phyloP scores from a whole-genome alignment of 2,329 filamentous ascomycete genomes.

The Xylaria multiplex region DNA sequence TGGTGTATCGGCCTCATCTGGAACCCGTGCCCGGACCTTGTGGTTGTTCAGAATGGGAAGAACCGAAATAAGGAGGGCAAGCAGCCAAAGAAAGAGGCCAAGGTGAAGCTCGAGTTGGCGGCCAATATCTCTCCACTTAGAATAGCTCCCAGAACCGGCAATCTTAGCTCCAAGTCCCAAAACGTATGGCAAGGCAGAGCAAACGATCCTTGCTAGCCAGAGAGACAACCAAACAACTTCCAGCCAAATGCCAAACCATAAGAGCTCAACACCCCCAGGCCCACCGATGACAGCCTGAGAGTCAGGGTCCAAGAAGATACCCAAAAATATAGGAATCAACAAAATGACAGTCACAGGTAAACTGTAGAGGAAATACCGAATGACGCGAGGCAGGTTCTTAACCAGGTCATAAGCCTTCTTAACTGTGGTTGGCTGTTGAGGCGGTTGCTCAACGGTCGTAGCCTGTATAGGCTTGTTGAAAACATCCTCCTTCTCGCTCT shows the following conservation, averaged over 20 bases:
- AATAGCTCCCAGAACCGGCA: slow-evolving; percentile 82
- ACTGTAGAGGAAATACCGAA: slow-evolving; percentile 79
- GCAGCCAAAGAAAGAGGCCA: slow-evolving; percentile 90
- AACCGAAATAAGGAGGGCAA: slow-evolving; percentile 87
- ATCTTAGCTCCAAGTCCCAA: slow-evolving; percentile 70
- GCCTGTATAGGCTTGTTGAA: slow-evolving; percentile 46
- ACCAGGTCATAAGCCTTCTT: slow-evolving; percentile 70
- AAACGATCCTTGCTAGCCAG: slow-evolving; percentile 75
- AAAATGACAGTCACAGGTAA: slow-evolving; percentile 71
- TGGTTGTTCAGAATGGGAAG: slow-evolving; percentile 78
- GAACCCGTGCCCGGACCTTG: slow-evolving; percentile 51
- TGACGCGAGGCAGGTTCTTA: slow-evolving; percentile 65
- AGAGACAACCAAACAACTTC: slow-evolving; percentile 92
- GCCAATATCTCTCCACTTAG: slow-evolving; percentile 93
- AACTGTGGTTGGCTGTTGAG: slow-evolving; percentile 69
- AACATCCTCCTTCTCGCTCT: slow-evolving; percentile 44
- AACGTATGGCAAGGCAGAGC: slow-evolving; percentile 59
- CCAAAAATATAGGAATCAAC: slow-evolving; percentile 74
- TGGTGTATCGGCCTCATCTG: slow-evolving; percentile 56
- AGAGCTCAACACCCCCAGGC: slow-evolving; percentile 78
- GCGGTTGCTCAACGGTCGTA: slow-evolving; percentile 51
- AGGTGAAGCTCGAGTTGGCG: slow-evolving; percentile 85
- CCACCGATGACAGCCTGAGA: slow-evolving; percentile 64
- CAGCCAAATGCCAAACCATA: slow-evolving; percentile 97
- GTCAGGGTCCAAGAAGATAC: slow-evolving; percentile 62